Evolutionary conservation across 495 filamentous ascomycete species (phyloP), one percentile per base, ranked within the genome.

Genomic region (Copromyces sp.): DNA sequence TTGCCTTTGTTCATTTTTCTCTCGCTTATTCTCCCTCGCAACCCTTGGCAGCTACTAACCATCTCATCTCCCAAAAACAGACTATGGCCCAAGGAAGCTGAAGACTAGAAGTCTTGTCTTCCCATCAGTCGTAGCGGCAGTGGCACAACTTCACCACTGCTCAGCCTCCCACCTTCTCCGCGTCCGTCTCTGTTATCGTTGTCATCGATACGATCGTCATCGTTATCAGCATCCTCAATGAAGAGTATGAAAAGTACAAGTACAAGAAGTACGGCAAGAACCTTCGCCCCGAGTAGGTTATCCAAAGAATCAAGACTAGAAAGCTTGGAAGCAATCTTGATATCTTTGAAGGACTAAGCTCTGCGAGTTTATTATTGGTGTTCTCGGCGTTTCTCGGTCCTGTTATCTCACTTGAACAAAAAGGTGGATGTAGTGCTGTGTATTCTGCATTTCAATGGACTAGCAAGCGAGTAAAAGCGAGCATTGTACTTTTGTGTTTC

Each of bases 31-130:
- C 20, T 2, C n/a, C 42, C 35, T 69, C 35, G 24, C 68, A 70
- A 73, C 9, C 9, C 45, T 53, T 20, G 44, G 45, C 20, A 53
- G 11, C n/a, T 12, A 53, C 45, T 53, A 53, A 53, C 45, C 20
- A 53, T 53, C 45, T 53, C 45, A 29, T 4, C 35, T 39, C 35
- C 16, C 4, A 20, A 20, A 14, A 69, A 71, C 42, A 78, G 77
- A 17, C 72, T 80, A 6, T 80, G 79, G 79, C 79, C 79, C 59
- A 77, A 80, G 44, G 76, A 78, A 32, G 7, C 44, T 3, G 73
- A 77, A 5, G 75, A 77, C 20, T 80, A 78, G 73, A 47, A 69
- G 68, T 40, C 44, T 70, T 17, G 35, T 44, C 68, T 70, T 61
- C 53, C 53, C 29, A 32, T 16, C 12, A 35, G 53, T 9, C 53